These are phyloP conservation scores for Trichophyton benhamiae DNA, from an alignment of 2,329 filamentous ascomycete genomes.

Conservation along the genomic window DNA sequence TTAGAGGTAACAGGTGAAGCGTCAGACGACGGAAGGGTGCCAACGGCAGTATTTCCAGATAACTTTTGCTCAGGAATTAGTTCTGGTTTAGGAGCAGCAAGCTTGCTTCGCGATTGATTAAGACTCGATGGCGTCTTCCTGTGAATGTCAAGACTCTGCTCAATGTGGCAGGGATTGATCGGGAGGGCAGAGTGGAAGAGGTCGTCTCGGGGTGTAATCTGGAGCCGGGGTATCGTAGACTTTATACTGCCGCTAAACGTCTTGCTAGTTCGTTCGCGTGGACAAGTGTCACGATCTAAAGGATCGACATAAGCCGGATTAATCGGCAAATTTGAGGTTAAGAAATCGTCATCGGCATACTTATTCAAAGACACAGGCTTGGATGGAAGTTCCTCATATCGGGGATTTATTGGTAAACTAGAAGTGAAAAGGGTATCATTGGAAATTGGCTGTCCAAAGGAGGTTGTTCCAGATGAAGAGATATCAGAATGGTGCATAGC, in stretches of 20 bases:
- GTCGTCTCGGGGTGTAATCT: slow-evolving; percentile 5
- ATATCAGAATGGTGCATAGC: neutral
- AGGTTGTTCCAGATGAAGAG: neutral
- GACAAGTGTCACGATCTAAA: neutral
- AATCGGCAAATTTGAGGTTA: slow-evolving; percentile 8
- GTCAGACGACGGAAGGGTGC: neutral
- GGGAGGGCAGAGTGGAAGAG: slow-evolving; percentile 24
- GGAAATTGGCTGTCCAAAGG: neutral
- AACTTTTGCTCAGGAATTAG: neutral
- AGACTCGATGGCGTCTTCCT: neutral
- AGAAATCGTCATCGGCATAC: slow-evolving; percentile 1
- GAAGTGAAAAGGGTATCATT: neutral
- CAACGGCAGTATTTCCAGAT: neutral
- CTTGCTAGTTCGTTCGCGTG: neutral
- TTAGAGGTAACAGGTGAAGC: slow-evolving; percentile 14
- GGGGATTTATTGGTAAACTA: neutral
- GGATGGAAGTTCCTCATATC: neutral
- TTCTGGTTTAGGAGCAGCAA: slow-evolving; percentile 7
- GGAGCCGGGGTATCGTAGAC: neutral
- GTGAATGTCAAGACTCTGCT: neutral
- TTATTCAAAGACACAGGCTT: neutral
- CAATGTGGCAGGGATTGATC: slow-evolving; percentile 20
- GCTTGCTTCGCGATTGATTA: slow-evolving; percentile 21
- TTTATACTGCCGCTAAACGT: neutral
- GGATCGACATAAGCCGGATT: slow-evolving; percentile 1